Base-by-base conservation (phyloP, 2,329 filamentous ascomycete species). In the Alternaria viburni region DNA sequence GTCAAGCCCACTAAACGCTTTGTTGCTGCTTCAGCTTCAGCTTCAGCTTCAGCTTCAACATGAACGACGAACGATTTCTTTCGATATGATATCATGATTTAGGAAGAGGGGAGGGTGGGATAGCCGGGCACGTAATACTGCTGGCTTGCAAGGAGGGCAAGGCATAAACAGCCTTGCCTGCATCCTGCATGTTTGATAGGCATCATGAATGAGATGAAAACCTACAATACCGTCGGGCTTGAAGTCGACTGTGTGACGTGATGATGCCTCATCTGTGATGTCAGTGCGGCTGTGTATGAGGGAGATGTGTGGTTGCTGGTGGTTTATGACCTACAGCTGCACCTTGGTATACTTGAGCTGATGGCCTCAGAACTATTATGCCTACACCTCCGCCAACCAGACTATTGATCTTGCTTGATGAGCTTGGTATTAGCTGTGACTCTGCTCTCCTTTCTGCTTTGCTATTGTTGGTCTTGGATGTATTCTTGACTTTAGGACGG, bases 1-100 rank as follows among this genome's bases (percentile, higher is more conserved):
- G 71, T 54, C 64, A 77, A 28, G 70, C 71, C 9, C 77, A 79
- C 71, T 78, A 77, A 66, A 56, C 54, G 54, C 25, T 49, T 62
- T 41, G 26, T 36, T 21, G 17, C 43, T 47, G 45, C 50, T 15
- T 6, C 9, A 5, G 13, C 32, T 36, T 25, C 26, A 28, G 26
- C 26, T 1, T 7, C 32, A 36, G 32, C 32, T 1, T 12, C 41
- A 17, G 26, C 11, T 11, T 64, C 61, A 57, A 61, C 30, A 50
- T 50, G 59, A 57, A 43, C 6, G 28, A 21, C 49, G 28, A 15
- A 36, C 17, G 13, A 25, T 52, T 65, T 68, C 64, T 52, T 69
- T 64, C 52, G 66, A 66, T 54, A 73, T 57, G 44, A 65, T 61
- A 64, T 61, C 65, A 70, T 69, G 66, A 62, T 61, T 62, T 54